Evolutionary conservation across 2,329 filamentous ascomycete species (phyloP), one percentile per base, ranked within the genome.

Genomic region (Fusarium coffeatum): DNA sequence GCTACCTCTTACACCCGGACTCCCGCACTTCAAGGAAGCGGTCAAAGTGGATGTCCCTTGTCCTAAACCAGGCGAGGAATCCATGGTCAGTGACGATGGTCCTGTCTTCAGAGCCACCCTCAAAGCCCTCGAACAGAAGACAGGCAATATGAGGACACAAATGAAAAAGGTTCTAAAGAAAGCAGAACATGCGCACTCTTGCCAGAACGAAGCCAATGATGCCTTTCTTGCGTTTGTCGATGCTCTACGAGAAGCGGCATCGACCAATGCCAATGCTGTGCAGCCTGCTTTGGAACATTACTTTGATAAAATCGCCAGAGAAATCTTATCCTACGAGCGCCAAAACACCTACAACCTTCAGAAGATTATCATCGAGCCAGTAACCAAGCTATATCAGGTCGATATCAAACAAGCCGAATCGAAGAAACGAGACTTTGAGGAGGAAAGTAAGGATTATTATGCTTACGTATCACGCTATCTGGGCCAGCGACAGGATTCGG

Each of bases 401-500:
- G 97, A 99, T 76, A 98, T 99, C 83, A 99, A 99, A 80, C 94
- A 97, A 79, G 97, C 95, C 27, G 96, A 99, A 77, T 87, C 92
- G 42, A 99, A 99, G 83, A 97, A 96, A 81, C 93, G 96, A 71
- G 96, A 98, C 74, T 99, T 99, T 74, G 96, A 99, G 70, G 96
- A 99, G 76, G 96, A 99, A 79, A 98, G 95, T 83, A 96, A 97
- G 79, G 96, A 99, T 78, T 99, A 97, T 81, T 99, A 99, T 81
- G 90, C 92, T 68, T 99, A 97, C 78, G 93, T 98, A 53, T 92
- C 94, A 68, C 90, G 94, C 48, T 99, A 99, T 80, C 88, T 99
- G n/a, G 96, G 96, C 32, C 95, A 98, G 79, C 89, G 95, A 45
- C 94, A 97, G 78, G 96, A 99, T 80, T 97, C 95, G 10, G 85